Evolutionary conservation across 192 early-diverging fungal species (phyloP).

Genomic region (Podila epigama): DNA sequence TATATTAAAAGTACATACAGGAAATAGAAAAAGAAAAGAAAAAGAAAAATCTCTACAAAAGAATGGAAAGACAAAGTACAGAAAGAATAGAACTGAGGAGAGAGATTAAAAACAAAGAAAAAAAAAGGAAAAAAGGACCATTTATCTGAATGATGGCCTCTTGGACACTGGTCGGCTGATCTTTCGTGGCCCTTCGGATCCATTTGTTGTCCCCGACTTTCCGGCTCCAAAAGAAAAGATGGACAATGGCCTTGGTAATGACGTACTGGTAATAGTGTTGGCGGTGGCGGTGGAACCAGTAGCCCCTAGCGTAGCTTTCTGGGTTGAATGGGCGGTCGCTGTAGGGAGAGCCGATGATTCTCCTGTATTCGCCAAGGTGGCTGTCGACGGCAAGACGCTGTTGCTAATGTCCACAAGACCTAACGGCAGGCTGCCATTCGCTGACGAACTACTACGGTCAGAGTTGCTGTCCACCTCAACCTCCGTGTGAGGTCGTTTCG

Average conservation of each 20-base stretch:
- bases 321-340: background rate
- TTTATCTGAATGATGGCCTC: conserved; percentile 7
- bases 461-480: conserved; percentile 6
- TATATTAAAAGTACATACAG: no score
- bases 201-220: conserved; percentile 28
- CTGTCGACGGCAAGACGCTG: background rate
- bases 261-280: background rate
- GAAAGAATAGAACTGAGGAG: background rate
- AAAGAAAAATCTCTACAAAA: conserved; percentile 9
- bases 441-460: background rate
- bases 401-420: conserved; percentile 17
- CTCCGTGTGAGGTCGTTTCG: conserved; percentile 27
- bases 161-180: conserved; percentile 17
- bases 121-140: background rate
- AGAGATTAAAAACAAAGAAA: conserved; percentile 4
- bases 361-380: background rate
- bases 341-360: no score
- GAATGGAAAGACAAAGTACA: background rate
- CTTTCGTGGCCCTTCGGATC: conserved; percentile 34
- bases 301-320: background rate
- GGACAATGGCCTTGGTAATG: background rate
- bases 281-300: background rate
- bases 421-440: background rate
- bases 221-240: conserved; percentile 13
- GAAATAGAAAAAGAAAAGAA: background rate